Evolutionary conservation across 192 early-diverging fungal genomes (phyloP), one percentile per base, ranked within the genome.

Genomic region (Mortierella claussenii): DNA sequence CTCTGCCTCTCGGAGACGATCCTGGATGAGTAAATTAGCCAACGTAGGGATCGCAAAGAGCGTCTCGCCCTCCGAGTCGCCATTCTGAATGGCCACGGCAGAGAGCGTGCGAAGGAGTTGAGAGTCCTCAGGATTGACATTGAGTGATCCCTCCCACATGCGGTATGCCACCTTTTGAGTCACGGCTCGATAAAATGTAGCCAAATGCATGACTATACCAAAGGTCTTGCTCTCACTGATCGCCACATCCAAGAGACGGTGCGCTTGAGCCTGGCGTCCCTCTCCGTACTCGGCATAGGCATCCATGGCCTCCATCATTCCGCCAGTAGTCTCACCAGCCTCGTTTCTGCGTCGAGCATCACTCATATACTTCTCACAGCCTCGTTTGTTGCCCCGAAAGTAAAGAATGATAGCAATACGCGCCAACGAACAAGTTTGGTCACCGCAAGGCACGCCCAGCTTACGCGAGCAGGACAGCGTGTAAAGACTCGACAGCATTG

Each of bases 121-220:
- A 26, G 61, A 31, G n/a, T 85, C 83, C 20, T 78, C 65, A 3
- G 60, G 61, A 20, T 66, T 69, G 2, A 20, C 47, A 54, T 75
- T 70, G 18, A 82, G 58, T 1, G 69, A 55, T 9, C 83, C 83
- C 44, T 85, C 79, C 74, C 82, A 85, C 12, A 82, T 85, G 27
- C 83, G 62, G 40, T 73, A 81, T 0, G 83, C 80, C 5, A 62
- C 42, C 18, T 79, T 60, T 9, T 81, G 55, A 5, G 59, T 78
- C 0, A 81, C 81, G 2, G 81, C 68, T 15, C 79, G 66, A 55
- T 85, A 85, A 42, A 82, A 85, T 17, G 71, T 58, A 20, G 82
- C 79, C 30, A 76, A 54, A 37, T 81, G 69, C 0, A 64, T 81
- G 9, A 82, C 81, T 0, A 79, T 76, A 20, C 83, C 83, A 42